Evolutionary conservation across 1,284 basidiomycete genomes (phyloP), one percentile per base, ranked within the genome.

Genomic region (Sporisorium iseilematis-ciliati): DNA sequence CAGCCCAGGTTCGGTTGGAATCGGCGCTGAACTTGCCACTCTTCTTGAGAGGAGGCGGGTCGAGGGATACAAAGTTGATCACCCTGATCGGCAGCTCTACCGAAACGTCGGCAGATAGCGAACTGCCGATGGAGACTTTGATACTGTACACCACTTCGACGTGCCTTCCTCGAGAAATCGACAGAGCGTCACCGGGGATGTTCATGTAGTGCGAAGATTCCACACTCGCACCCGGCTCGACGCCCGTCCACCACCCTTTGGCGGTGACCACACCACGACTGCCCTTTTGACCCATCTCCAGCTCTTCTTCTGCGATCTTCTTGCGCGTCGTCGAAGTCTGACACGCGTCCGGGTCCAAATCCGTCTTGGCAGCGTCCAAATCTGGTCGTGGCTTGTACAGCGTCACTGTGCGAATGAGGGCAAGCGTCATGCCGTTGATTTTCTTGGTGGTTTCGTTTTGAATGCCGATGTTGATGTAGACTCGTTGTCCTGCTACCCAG

Each of bases 401-500:
- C 2, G 91, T 91, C 5, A 90, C 91, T 0, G 90, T 91, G 55
- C 92, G 90, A 26, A 92, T 81, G n/a, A 96, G 88, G 11, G 89
- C 87, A 45, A 95, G 86, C 0, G 89, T 88, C 20, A 93, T 85
- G 25, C 87, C 88, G 84, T 91, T 93, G 81, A 83, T 65, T 68
- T 68, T 68, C 52, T 74, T 70, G 49, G 45, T 55, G 4, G 91
- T 92, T 40, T 90, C 89, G 84, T 97, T 97, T 57, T 87, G 86
- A 21, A 95, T 90, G 7, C 86, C 87, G 21, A 96, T 85, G 68
- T 91, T 89, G 46, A 95, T 89, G 84, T 90, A 90, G 72, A 93
- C 92, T 40, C 89, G 88, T 84, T 95, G 93, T 5, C 95, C 95
- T 14, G 94, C 91, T 31, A 97, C 88, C 93, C 94, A 97, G 42